Evolutionary conservation across 805 yeast species (phyloP).

Genomic region (Ogataea populi-albae): DNA sequence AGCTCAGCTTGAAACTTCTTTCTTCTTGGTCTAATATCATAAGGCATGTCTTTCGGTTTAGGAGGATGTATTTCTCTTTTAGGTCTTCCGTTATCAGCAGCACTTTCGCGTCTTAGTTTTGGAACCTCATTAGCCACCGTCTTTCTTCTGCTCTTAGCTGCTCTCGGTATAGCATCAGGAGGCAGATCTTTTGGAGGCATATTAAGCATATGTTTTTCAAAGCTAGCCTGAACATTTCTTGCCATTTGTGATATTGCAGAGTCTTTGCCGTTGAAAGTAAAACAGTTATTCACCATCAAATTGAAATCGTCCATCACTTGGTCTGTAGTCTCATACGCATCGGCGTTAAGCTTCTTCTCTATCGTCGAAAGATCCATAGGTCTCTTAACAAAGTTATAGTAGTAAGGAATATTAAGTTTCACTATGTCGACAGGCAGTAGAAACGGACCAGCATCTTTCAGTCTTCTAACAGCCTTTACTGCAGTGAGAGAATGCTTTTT

Average conservation of each 20-base stretch:
- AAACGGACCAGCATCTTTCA: constrained; percentile 92
- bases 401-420: constrained; percentile 85
- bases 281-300: constrained; percentile 80
- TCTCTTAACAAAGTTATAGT: constrained; percentile 73
- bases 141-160: constrained; percentile 31
- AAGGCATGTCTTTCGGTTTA: constrained; percentile 87
- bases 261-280: constrained; percentile 78
- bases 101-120: constrained; percentile 70
- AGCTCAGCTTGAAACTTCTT: constrained; percentile 89
- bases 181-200: constrained; percentile 68
- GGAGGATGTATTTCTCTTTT: constrained; percentile 97
- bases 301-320: constrained; percentile 76
- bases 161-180: constrained; percentile 20
- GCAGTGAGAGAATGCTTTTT: constrained; percentile 73
- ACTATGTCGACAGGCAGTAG: constrained; percentile 85
- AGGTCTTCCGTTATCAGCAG: constrained; percentile 70
- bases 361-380: constrained; percentile 96
- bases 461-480: constrained; percentile 80
- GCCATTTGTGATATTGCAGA: constrained; percentile 91
- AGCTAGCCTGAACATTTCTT: constrained; percentile 82
- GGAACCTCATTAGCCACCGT: constrained; percentile 50
- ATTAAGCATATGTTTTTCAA: constrained; percentile 88
- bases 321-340: constrained; percentile 70
- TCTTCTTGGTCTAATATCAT: constrained; percentile 85
- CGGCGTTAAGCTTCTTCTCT: constrained; percentile 68